Evolutionary conservation across 2,329 filamentous ascomycete genomes (phyloP).

Genomic region (Purpureocillium lavendulum): DNA sequence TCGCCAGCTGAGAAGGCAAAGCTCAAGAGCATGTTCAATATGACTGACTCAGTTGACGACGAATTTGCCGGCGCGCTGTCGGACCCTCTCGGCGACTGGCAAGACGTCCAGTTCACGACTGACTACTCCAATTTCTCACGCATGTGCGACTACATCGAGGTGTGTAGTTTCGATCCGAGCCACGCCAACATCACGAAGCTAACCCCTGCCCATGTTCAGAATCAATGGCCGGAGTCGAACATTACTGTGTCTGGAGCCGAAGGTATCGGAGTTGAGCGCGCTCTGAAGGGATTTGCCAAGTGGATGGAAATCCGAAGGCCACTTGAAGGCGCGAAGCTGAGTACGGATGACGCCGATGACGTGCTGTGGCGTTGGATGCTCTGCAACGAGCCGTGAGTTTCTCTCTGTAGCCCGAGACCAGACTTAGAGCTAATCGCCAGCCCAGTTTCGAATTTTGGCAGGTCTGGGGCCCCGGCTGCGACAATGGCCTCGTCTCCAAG

Average conservation of each 20-base stretch:
- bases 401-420: too few species aligned
- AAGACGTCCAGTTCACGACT: conserved; percentile 22
- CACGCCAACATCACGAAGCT: too few species aligned
- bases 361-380: too few species aligned
- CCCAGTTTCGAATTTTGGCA: conserved; percentile 14
- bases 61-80: conserved; percentile 38
- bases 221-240: conserved; percentile 11
- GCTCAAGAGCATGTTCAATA: conserved; percentile 37
- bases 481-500: conserved; percentile 40
- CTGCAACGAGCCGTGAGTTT: conserved; percentile 53
- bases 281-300: conserved; percentile 44
- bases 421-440: too few species aligned
- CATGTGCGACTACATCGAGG: conserved; percentile 25
- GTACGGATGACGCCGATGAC: too few species aligned
- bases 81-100: conserved; percentile 21
- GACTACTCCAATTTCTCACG: conserved; percentile 24
- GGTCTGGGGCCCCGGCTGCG: conserved; percentile 8
- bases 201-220: too few species aligned
- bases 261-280: conserved; percentile 47
- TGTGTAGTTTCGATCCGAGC: too few species aligned
- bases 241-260: conserved; percentile 10
- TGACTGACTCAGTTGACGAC: conserved; percentile 29
- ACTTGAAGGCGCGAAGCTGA: too few species aligned
- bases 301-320: too few species aligned
- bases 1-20: conserved; percentile 15